Evolutionary conservation across 345 rosid species (phyloP), one percentile per base, ranked within the genome.

Genomic region (Mangifera indica): DNA sequence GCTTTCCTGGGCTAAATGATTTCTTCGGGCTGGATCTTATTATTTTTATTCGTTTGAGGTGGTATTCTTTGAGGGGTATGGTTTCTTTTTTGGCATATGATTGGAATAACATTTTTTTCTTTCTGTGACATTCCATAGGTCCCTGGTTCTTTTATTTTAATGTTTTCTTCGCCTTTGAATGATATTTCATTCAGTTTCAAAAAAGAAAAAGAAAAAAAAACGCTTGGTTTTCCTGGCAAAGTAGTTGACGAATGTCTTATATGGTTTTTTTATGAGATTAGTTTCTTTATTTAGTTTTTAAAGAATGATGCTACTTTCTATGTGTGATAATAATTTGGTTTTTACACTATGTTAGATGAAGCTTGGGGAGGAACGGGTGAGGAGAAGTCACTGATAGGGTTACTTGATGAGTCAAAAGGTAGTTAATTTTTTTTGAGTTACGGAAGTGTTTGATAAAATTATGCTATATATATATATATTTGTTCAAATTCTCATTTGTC

Each of bases 351-450:
- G 59, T 15, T 64, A 76, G 84, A 67, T 48, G 85, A 76, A 44
- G 76, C 73, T 66, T 67, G 69, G 55, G 81, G 77, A 51, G 78
- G 76, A 67, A 74, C 57, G 61, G 71, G 55, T 46, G 84, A 53
- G 62, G 79, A 72, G 12, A 76, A 82, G 76, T 74, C 62, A 13
- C 63, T 14, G 60, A 14, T 56, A 17, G 81, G 77, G 7, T 72
- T 78, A 21, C 79, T 78, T 54, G 85, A 81, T 61, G 85, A 70
- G 46, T 75, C 75, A 25, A 84, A 79, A 84, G 87, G 87, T 84
- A 57, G 29, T 22, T 51, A 42, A 37, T 53, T 17, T 14, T 12
- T 45, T 44, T 25, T 40, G 26, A 40, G 15, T 57, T 37, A 24
- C 14, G 22, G 24, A 2, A 40, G 15, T 42, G 20, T 15, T 53